Conservation (phyloP, 1,284 basidiomycete species). For the Trichosporon sp. region DNA sequence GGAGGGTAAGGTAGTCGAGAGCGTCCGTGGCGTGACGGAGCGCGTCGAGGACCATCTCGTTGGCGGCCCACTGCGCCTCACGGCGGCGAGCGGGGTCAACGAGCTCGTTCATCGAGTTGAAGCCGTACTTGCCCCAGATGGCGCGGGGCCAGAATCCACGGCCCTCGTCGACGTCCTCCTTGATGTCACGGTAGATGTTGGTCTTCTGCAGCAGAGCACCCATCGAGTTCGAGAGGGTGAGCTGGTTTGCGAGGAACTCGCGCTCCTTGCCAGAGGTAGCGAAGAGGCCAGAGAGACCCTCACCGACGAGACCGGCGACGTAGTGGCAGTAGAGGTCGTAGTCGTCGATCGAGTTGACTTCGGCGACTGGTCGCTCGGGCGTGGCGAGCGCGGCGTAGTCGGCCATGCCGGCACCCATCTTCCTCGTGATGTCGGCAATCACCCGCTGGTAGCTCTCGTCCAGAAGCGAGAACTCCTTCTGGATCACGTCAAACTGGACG, state of each 20-base stretch:
- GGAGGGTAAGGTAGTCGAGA: constrained; percentile 81
- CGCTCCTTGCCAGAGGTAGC: constrained; percentile 81
- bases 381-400: constrained; percentile 83
- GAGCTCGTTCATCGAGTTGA: constrained; percentile 53
- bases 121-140: constrained; percentile 77
- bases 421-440: constrained; percentile 73
- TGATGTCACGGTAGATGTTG: constrained; percentile 93
- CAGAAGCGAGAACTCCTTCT: constrained; percentile 74
- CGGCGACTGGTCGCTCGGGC: constrained; percentile 62
- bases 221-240: constrained; percentile 89
- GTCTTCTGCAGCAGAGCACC: constrained; percentile 97
- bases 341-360: constrained; percentile 67
- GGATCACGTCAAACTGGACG: constrained; percentile 77
- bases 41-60: constrained; percentile 85
- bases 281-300: constrained; percentile 89
- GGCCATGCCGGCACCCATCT: constrained; percentile 95
- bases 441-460: constrained; percentile 68
- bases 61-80: constrained; percentile 72
- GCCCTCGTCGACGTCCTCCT: constrained; percentile 81
- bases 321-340: constrained; percentile 99
- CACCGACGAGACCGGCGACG: constrained; percentile 95
- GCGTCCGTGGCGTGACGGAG: constrained; percentile 78
- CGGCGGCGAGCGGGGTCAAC: constrained; percentile 55
- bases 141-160: constrained; percentile 94
- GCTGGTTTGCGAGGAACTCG: constrained; percentile 69